Conservation (phyloP, 805 yeast genomes). For the Blastobotrys americana region DNA sequence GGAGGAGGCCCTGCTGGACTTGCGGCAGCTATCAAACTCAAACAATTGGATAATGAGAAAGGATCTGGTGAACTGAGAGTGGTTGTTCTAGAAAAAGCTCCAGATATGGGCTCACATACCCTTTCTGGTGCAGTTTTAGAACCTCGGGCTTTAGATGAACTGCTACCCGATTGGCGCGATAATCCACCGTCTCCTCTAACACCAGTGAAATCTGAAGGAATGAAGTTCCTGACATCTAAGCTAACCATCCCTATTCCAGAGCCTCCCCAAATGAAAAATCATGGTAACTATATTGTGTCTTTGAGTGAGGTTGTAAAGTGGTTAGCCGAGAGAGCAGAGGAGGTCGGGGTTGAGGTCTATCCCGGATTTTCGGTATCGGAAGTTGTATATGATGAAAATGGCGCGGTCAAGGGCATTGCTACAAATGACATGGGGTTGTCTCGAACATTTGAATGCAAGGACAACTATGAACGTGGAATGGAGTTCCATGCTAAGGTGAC, state of each 20-base stretch:
- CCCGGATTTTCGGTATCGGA: constrained; percentile 86
- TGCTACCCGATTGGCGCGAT: constrained; percentile 57
- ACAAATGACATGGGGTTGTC: constrained; percentile 88
- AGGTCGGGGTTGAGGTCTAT: constrained; percentile 86
- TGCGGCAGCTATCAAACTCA: constrained; percentile 83
- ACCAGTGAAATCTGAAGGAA: constrained; percentile 62
- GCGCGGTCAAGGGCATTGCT: constrained; percentile 76
- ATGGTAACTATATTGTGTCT: constrained; percentile 79
- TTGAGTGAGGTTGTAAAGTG: constrained; percentile 73
- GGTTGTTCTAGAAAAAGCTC: constrained; percentile 84
- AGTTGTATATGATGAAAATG: constrained; percentile 52
- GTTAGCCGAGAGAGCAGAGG: constrained; percentile 84
- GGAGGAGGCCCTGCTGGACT: constrained; percentile 99
- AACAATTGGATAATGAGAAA: constrained; percentile 68
- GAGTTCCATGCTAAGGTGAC: constrained; percentile 89
- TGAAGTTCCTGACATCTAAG: constrained; percentile 60
- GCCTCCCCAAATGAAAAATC: constrained; percentile 84
- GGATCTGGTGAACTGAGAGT: constrained; percentile 70
- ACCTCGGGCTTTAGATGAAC: constrained; percentile 78
- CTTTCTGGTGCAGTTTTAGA: constrained; percentile 93
- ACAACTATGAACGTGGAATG: constrained; percentile 91
- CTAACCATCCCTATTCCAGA: constrained; percentile 72
- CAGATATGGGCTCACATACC: constrained; percentile 87
- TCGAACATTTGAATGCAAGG: constrained; percentile 68
- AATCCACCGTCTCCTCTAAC: constrained; percentile 45